A percentile compares a stretch with the other conserved stretches of the same genome.
Evolutionary conservation across 306 rosid species (phyloP).

Genomic region (Albizia julibrissin): DNA sequence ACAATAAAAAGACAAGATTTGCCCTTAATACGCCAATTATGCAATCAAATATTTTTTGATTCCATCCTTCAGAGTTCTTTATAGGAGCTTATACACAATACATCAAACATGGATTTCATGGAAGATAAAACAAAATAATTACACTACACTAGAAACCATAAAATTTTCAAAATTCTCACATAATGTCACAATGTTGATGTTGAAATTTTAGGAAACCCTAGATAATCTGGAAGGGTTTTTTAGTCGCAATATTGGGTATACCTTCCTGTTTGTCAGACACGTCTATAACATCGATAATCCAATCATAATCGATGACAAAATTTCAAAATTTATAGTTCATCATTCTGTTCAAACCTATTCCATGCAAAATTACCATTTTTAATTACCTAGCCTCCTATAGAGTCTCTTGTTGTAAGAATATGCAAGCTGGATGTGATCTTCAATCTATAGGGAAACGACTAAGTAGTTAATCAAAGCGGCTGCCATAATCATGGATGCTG

Average conservation of each 20-base stretch:
- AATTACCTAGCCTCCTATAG: constrained; percentile 67
- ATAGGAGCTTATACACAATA: constrained; percentile 59
- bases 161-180: not conserved
- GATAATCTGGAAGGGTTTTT: too few species aligned
- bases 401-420: constrained; percentile 78
- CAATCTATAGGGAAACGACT: constrained; percentile 62
- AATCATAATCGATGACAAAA: too few species aligned
- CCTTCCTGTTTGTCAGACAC: too few species aligned
- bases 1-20: too few species aligned
- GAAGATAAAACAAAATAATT: not conserved
- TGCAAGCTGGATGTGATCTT: constrained; percentile 70
- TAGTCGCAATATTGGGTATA: too few species aligned
- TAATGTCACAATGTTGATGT: not conserved
- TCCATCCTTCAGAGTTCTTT: constrained; percentile 39
- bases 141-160: constrained; percentile 13
- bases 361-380: too few species aligned
- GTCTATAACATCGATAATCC: too few species aligned
- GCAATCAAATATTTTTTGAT: not conserved
- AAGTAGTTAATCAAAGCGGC: too few species aligned
- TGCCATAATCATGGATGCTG: constrained; percentile 72
- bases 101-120: constrained; percentile 41
- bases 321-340: too few species aligned
- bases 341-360: too few species aligned
- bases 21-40: too few species aligned
- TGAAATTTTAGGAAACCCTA: too few species aligned